Percentiles rank a stretch among this genome's conserved stretches.
These are phyloP conservation scores for Priceomyces medius DNA, from an alignment of 805 yeast genomes.

Conservation along the genomic window DNA sequence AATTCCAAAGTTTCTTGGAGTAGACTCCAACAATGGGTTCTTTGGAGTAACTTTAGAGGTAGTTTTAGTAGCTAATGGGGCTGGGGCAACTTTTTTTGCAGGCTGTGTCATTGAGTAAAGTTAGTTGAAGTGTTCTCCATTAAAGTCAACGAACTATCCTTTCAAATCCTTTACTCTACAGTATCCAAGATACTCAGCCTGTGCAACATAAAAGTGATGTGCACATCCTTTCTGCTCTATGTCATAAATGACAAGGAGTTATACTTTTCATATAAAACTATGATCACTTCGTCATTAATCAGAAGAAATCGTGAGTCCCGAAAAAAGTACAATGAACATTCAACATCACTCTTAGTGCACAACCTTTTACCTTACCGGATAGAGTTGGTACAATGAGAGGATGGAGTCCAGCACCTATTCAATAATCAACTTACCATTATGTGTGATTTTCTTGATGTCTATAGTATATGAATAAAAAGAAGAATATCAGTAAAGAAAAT, in stretches of 20 bases:
- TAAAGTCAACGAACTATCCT: conserved; percentile 26
- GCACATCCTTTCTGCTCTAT: conserved; percentile 18
- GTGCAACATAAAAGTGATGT: conserved; percentile 41
- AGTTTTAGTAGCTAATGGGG: conserved; percentile 43
- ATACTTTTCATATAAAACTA: conserved; percentile 3
- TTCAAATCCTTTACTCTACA: conserved; percentile 35
- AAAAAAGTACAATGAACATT: conserved; percentile 7
- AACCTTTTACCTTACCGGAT: conserved; percentile 13
- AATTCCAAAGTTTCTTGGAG: conserved; percentile 92
- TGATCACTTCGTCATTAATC: conserved; percentile 6
- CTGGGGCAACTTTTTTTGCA: conserved; percentile 53
- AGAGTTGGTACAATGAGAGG: conserved; percentile 19
- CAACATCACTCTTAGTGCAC: conserved; percentile 27
- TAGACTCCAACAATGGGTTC: conserved; percentile 50
- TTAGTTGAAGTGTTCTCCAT: conserved; percentile 24
- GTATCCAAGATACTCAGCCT: conserved; percentile 45
- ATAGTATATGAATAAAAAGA: background rate
- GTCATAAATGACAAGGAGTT: conserved; percentile 3
- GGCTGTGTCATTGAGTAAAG: conserved; percentile 55
- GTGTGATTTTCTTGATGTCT: background rate
- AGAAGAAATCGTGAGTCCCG: conserved; percentile 8
- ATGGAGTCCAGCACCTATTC: conserved; percentile 25
- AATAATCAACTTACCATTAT: conserved; percentile 30
- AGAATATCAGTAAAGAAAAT: background rate
- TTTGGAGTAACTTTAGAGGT: conserved; percentile 25